phyloP scores from a whole-genome alignment of 139 green algal genomes.

The Pseudopediastrum boryanum region DNA sequence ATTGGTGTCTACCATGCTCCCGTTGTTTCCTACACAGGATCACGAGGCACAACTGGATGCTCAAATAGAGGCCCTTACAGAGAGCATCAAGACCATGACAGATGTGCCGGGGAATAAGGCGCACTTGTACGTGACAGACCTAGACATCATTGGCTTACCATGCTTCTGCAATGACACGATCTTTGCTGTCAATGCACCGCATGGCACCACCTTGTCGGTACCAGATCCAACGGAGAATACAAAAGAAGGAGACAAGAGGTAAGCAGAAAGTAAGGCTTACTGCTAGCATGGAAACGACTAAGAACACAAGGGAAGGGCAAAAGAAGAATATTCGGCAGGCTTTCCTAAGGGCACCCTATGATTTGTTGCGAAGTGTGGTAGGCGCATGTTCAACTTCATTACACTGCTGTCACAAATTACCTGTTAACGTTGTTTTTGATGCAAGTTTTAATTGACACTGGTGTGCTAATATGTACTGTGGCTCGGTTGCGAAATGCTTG shows the following conservation, averaged over 20 bases:
- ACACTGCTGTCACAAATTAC: neutral
- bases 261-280: constrained; percentile 29
- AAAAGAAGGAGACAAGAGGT: constrained; percentile 26
- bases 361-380: constrained; percentile 12
- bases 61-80: constrained; percentile 50
- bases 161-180: constrained; percentile 77
- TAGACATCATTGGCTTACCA: constrained; percentile 75
- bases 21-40: constrained; percentile 37
- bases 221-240: constrained; percentile 62
- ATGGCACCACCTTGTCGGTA: constrained; percentile 80
- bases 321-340: neutral
- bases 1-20: no score
- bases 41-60: constrained; percentile 56
- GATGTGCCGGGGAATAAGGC: constrained; percentile 56
- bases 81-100: constrained; percentile 40
- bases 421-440: no score
- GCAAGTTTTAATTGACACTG: no score
- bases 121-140: constrained; percentile 82
- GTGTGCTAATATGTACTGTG: no score
- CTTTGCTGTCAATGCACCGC: constrained; percentile 83
- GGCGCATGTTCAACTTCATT: constrained; percentile 11
- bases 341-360: neutral
- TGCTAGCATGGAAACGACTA: constrained; percentile 7
- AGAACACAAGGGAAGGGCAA: neutral
- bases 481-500: no score